A percentile compares a stretch with the other conserved stretches of the same genome.
phyloP scores from a whole-genome alignment of 2,329 filamentous ascomycete species.

The Sclerotinia minor region DNA sequence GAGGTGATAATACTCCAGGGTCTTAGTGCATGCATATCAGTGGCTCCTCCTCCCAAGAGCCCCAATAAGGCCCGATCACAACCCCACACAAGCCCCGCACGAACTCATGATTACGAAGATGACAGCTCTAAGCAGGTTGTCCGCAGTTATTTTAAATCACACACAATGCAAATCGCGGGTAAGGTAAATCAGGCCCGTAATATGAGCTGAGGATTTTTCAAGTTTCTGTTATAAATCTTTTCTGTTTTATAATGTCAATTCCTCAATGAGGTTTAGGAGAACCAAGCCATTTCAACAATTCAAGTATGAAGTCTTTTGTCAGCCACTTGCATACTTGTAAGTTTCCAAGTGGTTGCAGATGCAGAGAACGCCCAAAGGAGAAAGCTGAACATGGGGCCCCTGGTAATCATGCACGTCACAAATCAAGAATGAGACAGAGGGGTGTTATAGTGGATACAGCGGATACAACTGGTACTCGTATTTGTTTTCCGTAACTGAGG shows the following conservation, averaged over 20 bases:
- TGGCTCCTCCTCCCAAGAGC: background rate
- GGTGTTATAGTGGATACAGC: no score
- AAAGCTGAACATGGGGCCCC: background rate
- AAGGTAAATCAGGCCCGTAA: background rate
- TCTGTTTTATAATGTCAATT: background rate
- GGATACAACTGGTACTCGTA: background rate
- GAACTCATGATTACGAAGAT: background rate
- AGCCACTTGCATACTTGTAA: background rate
- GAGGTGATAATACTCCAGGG: conserved; percentile 10
- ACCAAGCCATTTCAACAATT: no score
- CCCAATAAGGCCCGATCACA: background rate
- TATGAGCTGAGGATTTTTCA: background rate
- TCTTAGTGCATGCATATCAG: background rate
- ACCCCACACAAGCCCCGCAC: background rate
- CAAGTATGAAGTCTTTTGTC: background rate
- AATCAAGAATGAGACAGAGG: background rate
- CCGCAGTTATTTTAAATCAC: background rate
- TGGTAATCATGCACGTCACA: background rate
- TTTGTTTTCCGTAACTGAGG: background rate
- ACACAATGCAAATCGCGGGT: background rate
- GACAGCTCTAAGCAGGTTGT: background rate
- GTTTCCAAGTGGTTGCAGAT: background rate
- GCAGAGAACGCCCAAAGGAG: background rate
- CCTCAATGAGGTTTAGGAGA: no score
- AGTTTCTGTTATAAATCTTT: background rate